Base-by-base conservation (phyloP, 148 eudicot species). In the Simmondsia chinensis region DNA sequence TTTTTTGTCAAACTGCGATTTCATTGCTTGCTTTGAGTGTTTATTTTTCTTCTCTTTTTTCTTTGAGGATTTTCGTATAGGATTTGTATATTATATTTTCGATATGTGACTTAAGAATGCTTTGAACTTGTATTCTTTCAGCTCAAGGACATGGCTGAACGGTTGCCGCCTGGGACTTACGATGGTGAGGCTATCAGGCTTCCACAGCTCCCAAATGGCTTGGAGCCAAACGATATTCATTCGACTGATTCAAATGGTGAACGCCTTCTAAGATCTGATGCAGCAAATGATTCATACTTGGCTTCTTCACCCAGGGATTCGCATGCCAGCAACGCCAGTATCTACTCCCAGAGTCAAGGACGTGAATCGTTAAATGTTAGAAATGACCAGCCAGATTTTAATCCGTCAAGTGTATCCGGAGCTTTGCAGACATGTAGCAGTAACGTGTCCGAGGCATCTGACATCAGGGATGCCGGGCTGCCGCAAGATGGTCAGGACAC, bases 131-230 rank as follows among this genome's bases (percentile, higher is more conserved):
- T 46, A 9, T 20, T 51, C 5, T 32, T 49, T 14, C 78, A 89
- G 97, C 77, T 89, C 35, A 89, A 84, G 70, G 97, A 84, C 52
- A 76, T 89, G 82, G 97, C 95, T 20, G 97, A 85, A 56, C 72
- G 76, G 54, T 51, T 89, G 65, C 95, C 97, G 10, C 84, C 95
- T 21, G 97, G 82, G 32, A 71, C 69, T 22, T 85, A 78, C 34
- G 88, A 84, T 26, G 35, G 59, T 0, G 79, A 79, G 26, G 71
- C 48, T 54, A 33, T 65, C 21, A 75, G 59, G 44, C 64, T 64
- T n/a, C 59, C 71, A 28, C 64, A 59, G 39, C 45, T 72, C 36
- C 62, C 67, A 11, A 80, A 80, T 43, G 83, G 94, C 25, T 56
- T 66, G 52, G 94, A 80, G 57, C 57, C 76, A 48, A 81, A 84